Base-by-base conservation (phyloP, 345 rosid genomes). In the Acer saccharum region DNA sequence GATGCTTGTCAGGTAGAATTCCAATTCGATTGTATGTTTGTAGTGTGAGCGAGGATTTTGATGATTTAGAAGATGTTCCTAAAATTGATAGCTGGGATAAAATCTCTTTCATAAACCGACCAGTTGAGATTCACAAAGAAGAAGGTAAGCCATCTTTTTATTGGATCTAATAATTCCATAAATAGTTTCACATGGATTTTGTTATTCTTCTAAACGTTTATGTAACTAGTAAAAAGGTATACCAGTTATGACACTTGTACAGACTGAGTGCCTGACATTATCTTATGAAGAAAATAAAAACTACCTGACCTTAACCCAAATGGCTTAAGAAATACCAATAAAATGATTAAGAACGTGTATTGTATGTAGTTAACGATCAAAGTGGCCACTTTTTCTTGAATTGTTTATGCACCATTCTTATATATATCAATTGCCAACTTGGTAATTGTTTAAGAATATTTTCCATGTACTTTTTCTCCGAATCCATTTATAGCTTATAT, bases 21-120 rank as follows among this genome's bases (percentile, higher is more conserved):
- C 97, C 98, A 20, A 91, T 96, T 76, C 90, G 98, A 75, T 77
- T 96, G 78, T 92, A 94, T 78, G 85, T 96, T 65, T 77, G 90
- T 85, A 81, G 77, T 73, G 78, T 88, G 17, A 81, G 76, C 29
- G 81, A 85, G 79, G 87, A 92, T 83, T 89, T 88, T 78, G 92
- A 89, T 84, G 89, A 91, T 79, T 78, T 88, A 70, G 97, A 91
- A 78, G 94, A 88, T 83, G 78, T 84, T 23, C 88, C 89, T 16
- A 84, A 69, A 77, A 76, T 91, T 55, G 95, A 90, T 79, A 83
- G 85, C 52, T 96, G 99, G 99, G 99, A 94, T 83, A 87, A 89
- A 67, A 85, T 94, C 76, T 88, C 92, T 18, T 92, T 90, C 79
- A 78, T 92, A 65, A 96, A 92, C 67, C 92, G 88, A 39, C 98